phyloP scores from a whole-genome alignment of 495 filamentous ascomycete genomes.

The Thermochaetoides thermophila region DNA sequence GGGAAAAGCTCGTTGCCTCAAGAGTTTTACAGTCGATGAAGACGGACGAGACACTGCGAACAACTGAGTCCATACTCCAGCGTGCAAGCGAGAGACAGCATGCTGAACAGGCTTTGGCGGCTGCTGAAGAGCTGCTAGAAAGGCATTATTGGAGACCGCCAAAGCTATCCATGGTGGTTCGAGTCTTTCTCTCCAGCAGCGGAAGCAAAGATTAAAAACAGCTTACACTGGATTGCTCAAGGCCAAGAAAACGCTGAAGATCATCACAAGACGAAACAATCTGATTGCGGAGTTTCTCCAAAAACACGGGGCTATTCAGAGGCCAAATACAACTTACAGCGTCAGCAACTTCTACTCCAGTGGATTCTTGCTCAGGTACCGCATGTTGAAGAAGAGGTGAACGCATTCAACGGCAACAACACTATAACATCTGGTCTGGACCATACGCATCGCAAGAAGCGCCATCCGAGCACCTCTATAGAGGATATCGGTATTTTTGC shows the following conservation, averaged over 20 bases:
- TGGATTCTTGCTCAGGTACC: slow-evolving; percentile 5
- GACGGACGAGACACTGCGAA: slow-evolving; percentile 5
- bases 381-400: slow-evolving; percentile 2
- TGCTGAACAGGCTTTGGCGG: slow-evolving; percentile 1
- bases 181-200: not conserved
- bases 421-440: not conserved
- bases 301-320: not conserved
- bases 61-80: not conserved
- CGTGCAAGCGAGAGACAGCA: not conserved
- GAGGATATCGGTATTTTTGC: too few species aligned
- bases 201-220: not conserved
- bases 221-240: not conserved
- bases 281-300: slow-evolving; percentile 6
- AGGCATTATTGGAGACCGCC: not conserved
- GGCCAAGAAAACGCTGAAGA: not conserved
- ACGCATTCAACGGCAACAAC: not conserved
- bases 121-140: slow-evolving; percentile 1
- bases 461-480: not conserved
- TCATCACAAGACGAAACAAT: slow-evolving; percentile 1
- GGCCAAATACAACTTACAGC: not conserved
- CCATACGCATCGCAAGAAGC: not conserved
- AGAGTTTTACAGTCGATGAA: slow-evolving; percentile 4
- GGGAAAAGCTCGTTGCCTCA: slow-evolving; percentile 6
- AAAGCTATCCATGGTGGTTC: not conserved
- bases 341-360: slow-evolving; percentile 1